Evolutionary conservation across 2,329 filamentous ascomycete genomes (phyloP).

Genomic region (Microcyclosporella mali): DNA sequence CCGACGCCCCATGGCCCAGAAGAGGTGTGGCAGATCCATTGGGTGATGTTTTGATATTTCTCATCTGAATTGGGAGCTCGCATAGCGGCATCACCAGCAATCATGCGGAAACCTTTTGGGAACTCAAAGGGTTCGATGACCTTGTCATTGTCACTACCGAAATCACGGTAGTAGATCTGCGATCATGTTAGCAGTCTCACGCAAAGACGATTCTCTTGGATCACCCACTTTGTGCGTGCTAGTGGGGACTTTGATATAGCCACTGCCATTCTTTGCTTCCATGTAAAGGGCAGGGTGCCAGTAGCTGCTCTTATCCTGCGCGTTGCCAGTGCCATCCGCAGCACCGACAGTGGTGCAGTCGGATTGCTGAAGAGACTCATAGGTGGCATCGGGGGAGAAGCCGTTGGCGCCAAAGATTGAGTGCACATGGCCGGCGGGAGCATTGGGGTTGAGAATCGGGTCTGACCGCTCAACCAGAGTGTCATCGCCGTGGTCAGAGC

Average conservation of each 20-base stretch:
- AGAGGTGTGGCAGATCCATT: conserved; percentile 53
- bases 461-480: conserved; percentile 54
- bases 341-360: conserved; percentile 40
- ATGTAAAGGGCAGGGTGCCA: conserved; percentile 70
- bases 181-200: too few relatives aligned
- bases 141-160: conserved; percentile 41
- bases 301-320: conserved; percentile 66
- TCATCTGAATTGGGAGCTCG: conserved; percentile 52
- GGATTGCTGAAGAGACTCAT: conserved; percentile 53
- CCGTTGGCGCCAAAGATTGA: conserved; percentile 63
- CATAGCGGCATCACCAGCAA: conserved; percentile 56
- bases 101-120: conserved; percentile 64
- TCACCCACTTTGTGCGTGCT: conserved; percentile 62
- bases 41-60: conserved; percentile 34
- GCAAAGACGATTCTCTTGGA: too few relatives aligned
- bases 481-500: conserved; percentile 17
- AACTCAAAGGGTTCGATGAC: conserved; percentile 64
- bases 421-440: conserved; percentile 58
- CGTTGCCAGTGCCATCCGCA: conserved; percentile 28
- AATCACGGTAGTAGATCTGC: conserved; percentile 63
- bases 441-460: conserved; percentile 60
- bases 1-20: conserved; percentile 38
- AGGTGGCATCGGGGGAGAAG: conserved; percentile 58
- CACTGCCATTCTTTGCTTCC: conserved; percentile 54
- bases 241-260: conserved; percentile 54